Conservation (phyloP, 805 yeast species). For the Pichia cephalocereana region DNA sequence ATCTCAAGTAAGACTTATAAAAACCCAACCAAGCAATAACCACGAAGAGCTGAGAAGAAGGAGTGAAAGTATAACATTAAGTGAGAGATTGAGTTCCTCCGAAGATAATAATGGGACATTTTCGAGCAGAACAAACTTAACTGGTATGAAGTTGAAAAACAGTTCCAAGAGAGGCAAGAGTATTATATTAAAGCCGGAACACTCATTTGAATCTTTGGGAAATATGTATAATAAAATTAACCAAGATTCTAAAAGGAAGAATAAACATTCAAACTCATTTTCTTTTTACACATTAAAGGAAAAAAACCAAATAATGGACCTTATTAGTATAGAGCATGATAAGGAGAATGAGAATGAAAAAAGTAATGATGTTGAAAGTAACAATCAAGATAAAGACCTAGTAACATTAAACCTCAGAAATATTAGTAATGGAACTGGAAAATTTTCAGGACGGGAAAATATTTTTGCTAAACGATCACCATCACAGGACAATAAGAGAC, state of each 20-base stretch:
- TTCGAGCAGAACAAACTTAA: background rate
- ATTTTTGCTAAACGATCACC: no score
- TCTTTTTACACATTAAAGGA: background rate
- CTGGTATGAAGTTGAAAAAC: background rate
- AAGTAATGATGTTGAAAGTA: no score
- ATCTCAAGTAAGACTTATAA: background rate
- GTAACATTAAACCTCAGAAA: no score
- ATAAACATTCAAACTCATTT: constrained; percentile 2
- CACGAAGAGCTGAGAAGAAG: background rate
- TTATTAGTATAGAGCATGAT: no score
- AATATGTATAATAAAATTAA: background rate
- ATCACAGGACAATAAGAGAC: no score
- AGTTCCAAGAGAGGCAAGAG: background rate
- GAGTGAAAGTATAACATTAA: constrained; percentile 1
- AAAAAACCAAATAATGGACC: background rate
- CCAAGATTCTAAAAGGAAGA: background rate
- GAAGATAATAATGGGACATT: background rate
- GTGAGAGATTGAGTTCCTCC: constrained; percentile 46
- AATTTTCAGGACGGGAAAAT: no score
- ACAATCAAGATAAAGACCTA: no score
- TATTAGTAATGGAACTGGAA: no score
- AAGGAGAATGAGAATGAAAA: no score
- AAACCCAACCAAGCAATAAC: background rate
- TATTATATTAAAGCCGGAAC: constrained; percentile 1
- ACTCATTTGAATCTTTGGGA: constrained; percentile 7